A percentile compares a stretch with the other conserved stretches of the same genome.
These are phyloP conservation scores for Kalanchoe fedtschenkoi DNA, from an alignment of 164 flowering plant species.

Conservation along the genomic window DNA sequence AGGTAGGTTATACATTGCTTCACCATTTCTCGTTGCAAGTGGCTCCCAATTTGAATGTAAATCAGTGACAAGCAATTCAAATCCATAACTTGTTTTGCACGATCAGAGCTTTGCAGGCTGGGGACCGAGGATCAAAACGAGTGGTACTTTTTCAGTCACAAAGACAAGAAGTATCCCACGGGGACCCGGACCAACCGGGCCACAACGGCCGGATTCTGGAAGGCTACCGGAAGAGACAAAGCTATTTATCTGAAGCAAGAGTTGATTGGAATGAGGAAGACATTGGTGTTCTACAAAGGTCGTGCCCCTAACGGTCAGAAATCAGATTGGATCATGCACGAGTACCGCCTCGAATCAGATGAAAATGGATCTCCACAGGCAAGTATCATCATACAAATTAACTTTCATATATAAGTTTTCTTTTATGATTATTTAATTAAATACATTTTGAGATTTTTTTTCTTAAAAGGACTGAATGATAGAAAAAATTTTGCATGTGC, in stretches of 20 bases:
- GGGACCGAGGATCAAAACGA: constrained; percentile 65
- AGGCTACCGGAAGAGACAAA: constrained; percentile 81
- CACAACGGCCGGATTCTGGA: constrained; percentile 82
- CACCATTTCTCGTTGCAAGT: too few species aligned
- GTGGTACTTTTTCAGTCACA: constrained; percentile 82
- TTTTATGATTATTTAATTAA: not conserved
- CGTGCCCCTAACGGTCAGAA: constrained; percentile 76
- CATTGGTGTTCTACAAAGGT: constrained; percentile 74
- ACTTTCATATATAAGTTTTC: not conserved
- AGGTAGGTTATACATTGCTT: constrained; percentile 23
- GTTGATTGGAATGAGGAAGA: constrained; percentile 77
- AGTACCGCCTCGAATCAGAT: constrained; percentile 67
- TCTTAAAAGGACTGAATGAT: too few species aligned
- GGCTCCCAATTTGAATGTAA: too few species aligned
- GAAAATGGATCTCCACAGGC: constrained; percentile 64
- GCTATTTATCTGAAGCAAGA: constrained; percentile 54
- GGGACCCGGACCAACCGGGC: constrained; percentile 79
- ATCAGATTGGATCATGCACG: constrained; percentile 89
- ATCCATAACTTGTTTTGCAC: not conserved
- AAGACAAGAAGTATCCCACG: constrained; percentile 77
- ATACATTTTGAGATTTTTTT: too few species aligned
- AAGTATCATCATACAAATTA: constrained; percentile 12
- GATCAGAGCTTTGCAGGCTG: constrained; percentile 49
- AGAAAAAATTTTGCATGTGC: not conserved
- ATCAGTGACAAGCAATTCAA: too few species aligned